Percentiles rank a stretch among this genome's conserved stretches.
These are phyloP conservation scores for Sequoia sempervirens DNA, from an alignment of 75 land plant genomes.

Conservation along the genomic window DNA sequence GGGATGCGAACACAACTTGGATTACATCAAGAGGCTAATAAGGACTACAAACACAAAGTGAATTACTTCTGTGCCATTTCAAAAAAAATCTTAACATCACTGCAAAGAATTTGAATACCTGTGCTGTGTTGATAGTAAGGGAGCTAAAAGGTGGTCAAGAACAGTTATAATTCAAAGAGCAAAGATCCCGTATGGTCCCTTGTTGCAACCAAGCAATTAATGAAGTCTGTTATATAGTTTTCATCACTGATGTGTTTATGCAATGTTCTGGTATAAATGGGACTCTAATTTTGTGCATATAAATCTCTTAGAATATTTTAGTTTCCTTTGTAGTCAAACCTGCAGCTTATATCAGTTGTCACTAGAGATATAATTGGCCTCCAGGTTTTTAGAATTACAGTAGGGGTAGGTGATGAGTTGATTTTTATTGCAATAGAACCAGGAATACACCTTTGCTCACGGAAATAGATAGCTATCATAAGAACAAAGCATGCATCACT, in stretches of 20 bases:
- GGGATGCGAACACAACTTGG: neutral
- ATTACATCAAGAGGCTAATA: neutral
- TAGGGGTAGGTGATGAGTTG: neutral
- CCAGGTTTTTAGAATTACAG: neutral
- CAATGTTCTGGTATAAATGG: neutral
- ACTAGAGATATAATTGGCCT: neutral
- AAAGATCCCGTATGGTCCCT: neutral
- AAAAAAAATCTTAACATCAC: neutral
- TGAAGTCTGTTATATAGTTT: neutral
- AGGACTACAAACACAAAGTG: neutral
- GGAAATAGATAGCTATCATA: neutral
- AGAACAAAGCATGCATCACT: neutral
- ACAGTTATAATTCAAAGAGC: neutral
- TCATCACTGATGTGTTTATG: neutral
- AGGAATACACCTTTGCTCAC: neutral
- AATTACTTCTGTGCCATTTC: neutral
- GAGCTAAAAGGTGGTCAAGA: neutral
- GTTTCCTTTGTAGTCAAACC: neutral
- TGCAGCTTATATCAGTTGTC: neutral
- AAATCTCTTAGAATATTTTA: neutral
- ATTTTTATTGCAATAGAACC: neutral
- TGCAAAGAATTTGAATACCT: neutral
- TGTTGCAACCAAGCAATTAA: neutral
- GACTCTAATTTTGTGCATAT: neutral
- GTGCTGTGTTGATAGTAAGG: neutral